Conservation (phyloP, 495 filamentous ascomycete genomes). For the Xanthoparmelia taractica region DNA sequence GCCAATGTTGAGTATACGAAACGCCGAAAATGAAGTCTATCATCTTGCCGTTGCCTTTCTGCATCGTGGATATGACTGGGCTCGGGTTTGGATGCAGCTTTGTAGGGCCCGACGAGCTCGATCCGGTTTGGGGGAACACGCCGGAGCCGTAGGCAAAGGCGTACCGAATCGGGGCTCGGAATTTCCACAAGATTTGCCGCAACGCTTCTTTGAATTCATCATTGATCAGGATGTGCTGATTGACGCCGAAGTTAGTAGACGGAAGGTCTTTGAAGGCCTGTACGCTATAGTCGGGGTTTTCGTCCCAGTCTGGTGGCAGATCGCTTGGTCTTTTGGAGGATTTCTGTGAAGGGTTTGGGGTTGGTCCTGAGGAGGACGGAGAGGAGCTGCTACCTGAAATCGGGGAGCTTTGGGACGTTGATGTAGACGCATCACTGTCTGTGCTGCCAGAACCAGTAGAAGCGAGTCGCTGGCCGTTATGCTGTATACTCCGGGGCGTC, state of each 20-base stretch:
- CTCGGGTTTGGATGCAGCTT: constrained; percentile 68
- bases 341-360: constrained; percentile 20
- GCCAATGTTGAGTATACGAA: constrained; percentile 93
- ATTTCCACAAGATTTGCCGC: constrained; percentile 83
- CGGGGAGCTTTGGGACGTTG: background rate
- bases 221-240: constrained; percentile 91
- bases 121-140: constrained; percentile 76
- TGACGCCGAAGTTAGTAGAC: constrained; percentile 81
- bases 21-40: constrained; percentile 98
- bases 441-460: constrained; percentile 19
- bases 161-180: constrained; percentile 87
- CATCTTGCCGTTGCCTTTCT: constrained; percentile 85
- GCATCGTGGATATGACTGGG: constrained; percentile 66
- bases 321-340: constrained; percentile 23
- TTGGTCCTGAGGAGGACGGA: constrained; percentile 31
- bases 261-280: constrained; percentile 80
- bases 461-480: constrained; percentile 11
- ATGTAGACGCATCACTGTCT: background rate
- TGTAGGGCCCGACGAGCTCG: constrained; percentile 34
- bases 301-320: constrained; percentile 62
- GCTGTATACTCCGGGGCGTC: constrained; percentile 1
- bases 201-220: constrained; percentile 87
- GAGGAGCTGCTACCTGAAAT: constrained; percentile 19
- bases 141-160: constrained; percentile 96
- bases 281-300: constrained; percentile 66